Percentiles rank a stretch among this genome's conserved stretches.
Evolutionary conservation across 768 basidiomycete genomes (phyloP).

Genomic region (Tubosaeta sp.): DNA sequence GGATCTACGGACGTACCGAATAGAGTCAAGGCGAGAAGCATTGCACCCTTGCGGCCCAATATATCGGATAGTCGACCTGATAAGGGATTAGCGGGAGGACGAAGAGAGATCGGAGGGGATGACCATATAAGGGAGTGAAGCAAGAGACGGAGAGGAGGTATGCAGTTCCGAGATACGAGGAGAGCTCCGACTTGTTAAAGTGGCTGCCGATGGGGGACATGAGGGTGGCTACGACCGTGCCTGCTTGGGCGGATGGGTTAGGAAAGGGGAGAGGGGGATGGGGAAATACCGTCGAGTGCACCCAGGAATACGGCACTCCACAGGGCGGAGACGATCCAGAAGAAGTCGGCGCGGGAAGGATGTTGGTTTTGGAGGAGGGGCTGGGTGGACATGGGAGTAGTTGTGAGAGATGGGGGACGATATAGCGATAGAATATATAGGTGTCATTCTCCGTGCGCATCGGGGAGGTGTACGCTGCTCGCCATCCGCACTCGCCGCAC

Average conservation of each 20-base stretch:
- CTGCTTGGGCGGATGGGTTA: constrained; percentile 23
- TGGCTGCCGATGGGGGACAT: constrained; percentile 81
- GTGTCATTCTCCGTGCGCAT: constrained; percentile 32
- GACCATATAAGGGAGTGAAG: constrained; percentile 87
- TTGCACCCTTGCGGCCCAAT: constrained; percentile 79
- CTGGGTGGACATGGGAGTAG: constrained; percentile 35
- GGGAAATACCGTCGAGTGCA: constrained; percentile 70
- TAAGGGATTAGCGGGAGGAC: constrained; percentile 19
- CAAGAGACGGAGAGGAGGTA: constrained; percentile 87
- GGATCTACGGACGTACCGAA: constrained; percentile 56
- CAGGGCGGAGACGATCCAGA: constrained; percentile 71
- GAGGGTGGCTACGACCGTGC: constrained; percentile 84
- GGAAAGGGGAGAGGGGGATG: no score
- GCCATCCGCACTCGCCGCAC: constrained; percentile 12
- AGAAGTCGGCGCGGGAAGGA: constrained; percentile 44
- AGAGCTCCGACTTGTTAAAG: constrained; percentile 73
- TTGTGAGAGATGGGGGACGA: constrained; percentile 1
- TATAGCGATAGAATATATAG: constrained; percentile 21
- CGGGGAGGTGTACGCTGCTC: constrained; percentile 5
- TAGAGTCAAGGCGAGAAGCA: constrained; percentile 76
- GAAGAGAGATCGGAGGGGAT: constrained; percentile 19
- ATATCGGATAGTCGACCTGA: constrained; percentile 82
- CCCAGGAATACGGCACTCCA: constrained; percentile 84
- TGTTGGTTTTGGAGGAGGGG: constrained; percentile 45
- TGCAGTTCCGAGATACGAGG: constrained; percentile 85